Base-by-base conservation (phyloP, 2,329 filamentous ascomycete genomes). In the Aspergillus terreus region DNA sequence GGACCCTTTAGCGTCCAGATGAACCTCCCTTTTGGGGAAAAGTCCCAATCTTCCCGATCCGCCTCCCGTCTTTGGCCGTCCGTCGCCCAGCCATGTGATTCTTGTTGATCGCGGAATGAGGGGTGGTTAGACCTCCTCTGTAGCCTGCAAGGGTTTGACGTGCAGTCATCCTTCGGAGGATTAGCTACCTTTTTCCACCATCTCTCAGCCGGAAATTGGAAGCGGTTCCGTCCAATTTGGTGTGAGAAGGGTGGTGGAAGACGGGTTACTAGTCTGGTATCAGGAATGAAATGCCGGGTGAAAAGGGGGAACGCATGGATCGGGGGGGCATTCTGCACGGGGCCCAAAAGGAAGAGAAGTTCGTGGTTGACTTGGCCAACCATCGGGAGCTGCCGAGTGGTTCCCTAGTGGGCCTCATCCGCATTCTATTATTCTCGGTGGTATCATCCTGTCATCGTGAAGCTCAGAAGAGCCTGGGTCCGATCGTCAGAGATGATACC, bases 361-460 rank as follows among this genome's bases (percentile, higher is more conserved):
- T 30, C 27, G 27, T 30, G 27, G 27, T 38, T 38, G 35, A 30
- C 27, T 17, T 36, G 43, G 25, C 33, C 46, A 40, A 17, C 38
- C 35, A 54, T 54, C 48, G 52, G 52, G 44, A 51, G 48, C 48
- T 47, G 42, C 52, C 52, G 52, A 54, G 44, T 50, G 51, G 51
- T 53, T 53, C 51, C 12, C 40, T n/a, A 12, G 40, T 17, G 35
- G 35, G 35, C 35, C 35, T 38, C 27, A 3, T 30, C 27, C 27
- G 27, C 27, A 30, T 30, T 23, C 23, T 30, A 11, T 30, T 30
- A 9, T 30, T 30, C 27, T 10, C 10, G 27, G 27, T 30, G 27
- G 9, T 10, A 30, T 30, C 10, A 30, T 10, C 27, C 27, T 30
- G 27, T 30, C 27, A 30, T 30, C 27, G 35, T 6, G 35, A 17